Percentiles rank a stretch among this genome's conserved stretches.
Conservation (phyloP, 257 asterid genomes). For the Salvia splendens region DNA sequence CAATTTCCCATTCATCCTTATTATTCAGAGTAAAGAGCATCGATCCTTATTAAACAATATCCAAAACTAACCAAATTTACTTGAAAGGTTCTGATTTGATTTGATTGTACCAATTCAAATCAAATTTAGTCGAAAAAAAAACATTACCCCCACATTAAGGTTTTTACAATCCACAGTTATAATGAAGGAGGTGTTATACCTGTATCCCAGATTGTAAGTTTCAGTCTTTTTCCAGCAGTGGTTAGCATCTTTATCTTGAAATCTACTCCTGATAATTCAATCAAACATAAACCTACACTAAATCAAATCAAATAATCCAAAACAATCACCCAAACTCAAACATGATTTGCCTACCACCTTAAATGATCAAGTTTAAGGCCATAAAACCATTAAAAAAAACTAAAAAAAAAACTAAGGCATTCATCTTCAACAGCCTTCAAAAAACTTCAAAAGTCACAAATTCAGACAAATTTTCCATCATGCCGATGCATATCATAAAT, state of each 20-base stretch:
- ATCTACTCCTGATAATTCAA: conserved; percentile 66
- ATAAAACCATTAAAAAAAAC: too few relatives aligned
- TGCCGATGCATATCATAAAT: too few relatives aligned
- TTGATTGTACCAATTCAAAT: background rate
- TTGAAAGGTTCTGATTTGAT: background rate
- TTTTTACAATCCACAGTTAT: too few relatives aligned
- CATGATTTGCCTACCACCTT: too few relatives aligned
- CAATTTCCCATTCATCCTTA: background rate
- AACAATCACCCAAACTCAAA: background rate
- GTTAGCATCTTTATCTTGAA: conserved; percentile 84
- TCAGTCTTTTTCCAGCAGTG: conserved; percentile 65
- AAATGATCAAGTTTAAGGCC: too few relatives aligned
- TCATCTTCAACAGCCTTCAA: too few relatives aligned
- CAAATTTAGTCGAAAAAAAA: background rate
- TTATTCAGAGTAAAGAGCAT: background rate
- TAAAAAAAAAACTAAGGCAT: too few relatives aligned
- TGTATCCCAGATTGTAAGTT: conserved; percentile 94
- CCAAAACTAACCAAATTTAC: background rate
- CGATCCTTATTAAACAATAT: background rate
- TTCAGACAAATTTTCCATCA: too few relatives aligned
- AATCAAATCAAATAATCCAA: conserved; percentile 10
- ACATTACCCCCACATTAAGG: background rate
- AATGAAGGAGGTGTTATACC: conserved; percentile 37
- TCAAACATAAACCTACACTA: conserved; percentile 20
- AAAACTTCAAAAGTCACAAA: too few relatives aligned